Evolutionary conservation across 2,329 filamentous ascomycete species (phyloP), one percentile per base, ranked within the genome.

Genomic region (Xylaria digitata): DNA sequence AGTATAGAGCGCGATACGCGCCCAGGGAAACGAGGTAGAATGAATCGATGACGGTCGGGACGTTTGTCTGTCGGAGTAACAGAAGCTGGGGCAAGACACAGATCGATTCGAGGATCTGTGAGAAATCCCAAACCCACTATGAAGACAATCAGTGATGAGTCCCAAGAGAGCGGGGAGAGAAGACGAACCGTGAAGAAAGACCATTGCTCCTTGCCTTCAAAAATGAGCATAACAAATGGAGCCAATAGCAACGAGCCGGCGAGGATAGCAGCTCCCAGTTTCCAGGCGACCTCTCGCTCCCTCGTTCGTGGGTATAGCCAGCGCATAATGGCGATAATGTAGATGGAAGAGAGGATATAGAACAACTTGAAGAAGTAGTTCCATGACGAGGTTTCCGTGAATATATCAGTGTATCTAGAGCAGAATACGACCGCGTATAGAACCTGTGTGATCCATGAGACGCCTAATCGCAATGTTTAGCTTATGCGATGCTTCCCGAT

Each of bases 1-100:
- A 90, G 81, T 98, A 97, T 68, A 97, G 87, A 55, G 85, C 92
- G 64, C 95, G 92, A 81, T 97, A 98, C 13, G 90, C 90, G 42
- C 94, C 95, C 1, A 97, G 87, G 0, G 93, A 89, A 56, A 96
- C 84, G 62, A 98, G 91, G 80, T 98, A 98, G 82, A 92, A 97
- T n/a, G 93, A 97, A 78, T 97, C 93, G 80, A 98, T 94, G 53
- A 97, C 95, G 55, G 95, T 98, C 0, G 95, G 95, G 0, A 97
- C 93, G 30, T 90, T 94, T n/a, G 95, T 97, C 79, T 97, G 94
- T 66, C 95, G 92, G 15, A 98, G 88, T 49, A 97, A 89, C 6
- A 97, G 87, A 1, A 98, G 89, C 78, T 98, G 95, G 0, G 95
- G 95, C 21, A 98, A 89, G 40, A 97, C 89, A 78, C 92, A 96